phyloP scores from a whole-genome alignment of 257 asterid genomes.

The Primulina huaijiensis region DNA sequence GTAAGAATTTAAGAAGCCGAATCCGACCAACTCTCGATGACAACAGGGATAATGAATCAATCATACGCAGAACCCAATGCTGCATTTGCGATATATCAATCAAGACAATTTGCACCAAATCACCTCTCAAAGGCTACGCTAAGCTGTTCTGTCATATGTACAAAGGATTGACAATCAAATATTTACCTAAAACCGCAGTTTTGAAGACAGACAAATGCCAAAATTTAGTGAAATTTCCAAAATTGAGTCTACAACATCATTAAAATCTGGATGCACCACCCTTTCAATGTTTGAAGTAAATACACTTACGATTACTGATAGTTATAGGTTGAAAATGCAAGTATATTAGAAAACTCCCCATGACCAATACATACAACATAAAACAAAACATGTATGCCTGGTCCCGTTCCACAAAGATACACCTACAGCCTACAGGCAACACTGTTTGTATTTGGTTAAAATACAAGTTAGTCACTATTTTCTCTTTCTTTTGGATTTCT shows the following conservation, averaged over 20 bases:
- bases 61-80: no score
- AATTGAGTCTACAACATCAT: not conserved
- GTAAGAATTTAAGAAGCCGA: not conserved
- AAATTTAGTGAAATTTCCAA: not conserved
- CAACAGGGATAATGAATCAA: no score
- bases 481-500: conserved; percentile 51
- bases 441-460: not conserved
- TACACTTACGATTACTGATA: not conserved
- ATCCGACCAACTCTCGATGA: no score
- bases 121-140: not conserved
- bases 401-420: not conserved
- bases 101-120: not conserved
- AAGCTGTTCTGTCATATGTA: not conserved
- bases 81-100: no score
- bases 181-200: not conserved
- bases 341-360: no score
- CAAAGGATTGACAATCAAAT: not conserved
- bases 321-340: no score
- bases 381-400: no score
- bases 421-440: not conserved
- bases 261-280: not conserved
- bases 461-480: conserved; percentile 27
- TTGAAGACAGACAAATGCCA: not conserved
- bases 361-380: no score
- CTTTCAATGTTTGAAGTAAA: not conserved